Conservation (phyloP, 225 moss, liverwort and hornwort genomes). For the Pseudisothecium myosuroides region DNA sequence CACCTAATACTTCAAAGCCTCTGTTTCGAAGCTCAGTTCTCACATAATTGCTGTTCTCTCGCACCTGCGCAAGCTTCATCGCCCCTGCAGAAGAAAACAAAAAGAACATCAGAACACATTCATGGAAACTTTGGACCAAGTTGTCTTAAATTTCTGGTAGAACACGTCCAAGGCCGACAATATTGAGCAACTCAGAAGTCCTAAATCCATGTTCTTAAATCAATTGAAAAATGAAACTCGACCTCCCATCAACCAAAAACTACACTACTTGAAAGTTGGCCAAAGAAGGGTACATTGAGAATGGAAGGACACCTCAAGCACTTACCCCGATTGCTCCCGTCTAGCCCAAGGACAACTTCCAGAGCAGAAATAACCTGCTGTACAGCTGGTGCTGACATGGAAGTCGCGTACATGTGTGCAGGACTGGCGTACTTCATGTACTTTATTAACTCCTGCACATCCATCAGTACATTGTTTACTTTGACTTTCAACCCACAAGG, state of each 20-base stretch:
- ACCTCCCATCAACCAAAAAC: background rate
- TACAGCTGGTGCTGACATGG: conserved; percentile 92
- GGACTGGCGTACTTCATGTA: conserved; percentile 67
- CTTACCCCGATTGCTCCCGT: conserved; percentile 77
- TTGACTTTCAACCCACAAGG: background rate
- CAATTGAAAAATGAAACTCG: background rate
- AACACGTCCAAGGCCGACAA: background rate
- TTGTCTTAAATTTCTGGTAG: background rate
- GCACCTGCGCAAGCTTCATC: conserved; percentile 62
- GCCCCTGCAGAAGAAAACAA: conserved; percentile 43
- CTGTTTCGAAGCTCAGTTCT: conserved; percentile 73
- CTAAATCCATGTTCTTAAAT: background rate
- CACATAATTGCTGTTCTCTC: conserved; percentile 90
- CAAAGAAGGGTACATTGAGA: background rate
- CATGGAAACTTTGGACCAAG: background rate
- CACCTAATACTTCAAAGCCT: conserved; percentile 91
- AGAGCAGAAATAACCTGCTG: conserved; percentile 96
- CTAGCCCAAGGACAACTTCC: conserved; percentile 69
- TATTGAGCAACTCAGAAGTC: background rate
- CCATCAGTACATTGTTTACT: background rate
- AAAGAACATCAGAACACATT: background rate
- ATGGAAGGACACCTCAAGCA: background rate
- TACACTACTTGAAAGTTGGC: background rate
- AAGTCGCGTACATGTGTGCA: conserved; percentile 82
- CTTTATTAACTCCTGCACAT: conserved; percentile 62